Base-by-base conservation (phyloP, 257 asterid genomes). In the Plantago ovata region DNA sequence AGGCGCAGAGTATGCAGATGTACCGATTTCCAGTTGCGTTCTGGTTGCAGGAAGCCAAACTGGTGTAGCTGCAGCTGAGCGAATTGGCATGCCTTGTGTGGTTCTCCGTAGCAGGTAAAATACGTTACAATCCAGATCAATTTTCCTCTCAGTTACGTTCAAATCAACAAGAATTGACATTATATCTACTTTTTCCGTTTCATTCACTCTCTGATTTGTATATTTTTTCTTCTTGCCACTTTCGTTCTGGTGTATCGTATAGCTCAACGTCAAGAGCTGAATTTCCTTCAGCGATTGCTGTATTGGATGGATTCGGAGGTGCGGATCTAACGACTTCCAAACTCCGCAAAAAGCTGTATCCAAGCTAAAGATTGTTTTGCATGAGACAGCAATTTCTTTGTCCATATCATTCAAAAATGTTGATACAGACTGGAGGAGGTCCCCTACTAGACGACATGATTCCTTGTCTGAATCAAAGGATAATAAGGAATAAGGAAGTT, bases 21-120 rank as follows among this genome's bases (percentile, higher is more conserved):
- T 84, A 18, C 86, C 96, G 3, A 58, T 76, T 52, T 0, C 53
- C 68, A 72, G 72, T 20, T 92, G 98, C 54, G 76, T 92, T 65
- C 82, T 88, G 58, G 73, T 92, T 67, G 81, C 97, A 21, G 98
- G 95, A 80, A 80, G 94, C 81, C 94, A 75, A 71, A 53, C 79
- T 32, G 95, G 96, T 68, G 86, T 75, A 51, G 76, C 81, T 67
- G 96, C 86, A 23, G 96, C 98, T 6, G 88, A 83, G 83, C 81
- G 86, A 46, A 82, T 87, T 36, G 76, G 89, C 77, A 85, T 87
- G 94, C 88, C 87, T 64, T 79, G 85, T 59, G 78, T 90, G 60
- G 95, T 83, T 69, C 84, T 90, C n/a, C 82, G 95, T 38, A 81
- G 94, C 95, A 85, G 98, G 98, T 91, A 85, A 71, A 33, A 9